These are phyloP conservation scores for Pseudocercospora ulei DNA, from an alignment of 2,329 filamentous ascomycete genomes.

Conservation along the genomic window DNA sequence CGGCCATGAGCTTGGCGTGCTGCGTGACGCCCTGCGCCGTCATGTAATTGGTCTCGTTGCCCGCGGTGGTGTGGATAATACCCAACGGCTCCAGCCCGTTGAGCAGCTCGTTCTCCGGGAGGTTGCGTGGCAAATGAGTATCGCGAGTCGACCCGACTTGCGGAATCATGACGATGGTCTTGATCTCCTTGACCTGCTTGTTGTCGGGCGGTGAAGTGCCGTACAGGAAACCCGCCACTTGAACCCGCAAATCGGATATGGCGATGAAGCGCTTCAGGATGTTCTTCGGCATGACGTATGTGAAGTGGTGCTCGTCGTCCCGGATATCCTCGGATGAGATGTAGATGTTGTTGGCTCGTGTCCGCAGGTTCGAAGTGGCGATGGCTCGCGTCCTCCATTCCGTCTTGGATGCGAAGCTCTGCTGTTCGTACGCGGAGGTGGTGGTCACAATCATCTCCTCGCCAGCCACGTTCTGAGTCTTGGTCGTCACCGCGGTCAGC, in stretches of 20 bases:
- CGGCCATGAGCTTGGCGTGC: slow-evolving; percentile 79
- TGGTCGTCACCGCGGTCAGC: slow-evolving; percentile 91
- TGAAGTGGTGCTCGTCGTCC: slow-evolving; percentile 76
- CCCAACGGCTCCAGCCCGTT: slow-evolving; percentile 79
- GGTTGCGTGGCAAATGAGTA: slow-evolving; percentile 76
- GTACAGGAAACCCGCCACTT: slow-evolving; percentile 93
- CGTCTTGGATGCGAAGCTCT: slow-evolving; percentile 95
- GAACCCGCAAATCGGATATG: slow-evolving; percentile 88
- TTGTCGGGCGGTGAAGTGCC: slow-evolving; percentile 88
- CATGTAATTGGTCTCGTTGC: slow-evolving; percentile 95
- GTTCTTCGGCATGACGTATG: slow-evolving; percentile 99
- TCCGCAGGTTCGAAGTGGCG: slow-evolving; percentile 88
- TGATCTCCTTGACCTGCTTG: slow-evolving; percentile 91
- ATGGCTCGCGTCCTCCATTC: slow-evolving; percentile 94
- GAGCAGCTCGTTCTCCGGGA: slow-evolving; percentile 87
- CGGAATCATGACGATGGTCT: slow-evolving; percentile 93
- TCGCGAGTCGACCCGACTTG: slow-evolving; percentile 90
- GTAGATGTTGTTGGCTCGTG: slow-evolving; percentile 94
- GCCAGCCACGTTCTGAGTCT: slow-evolving; percentile 92
- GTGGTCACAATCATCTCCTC: slow-evolving; percentile 98
- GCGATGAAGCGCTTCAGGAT: slow-evolving; percentile 97
- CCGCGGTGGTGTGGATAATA: slow-evolving; percentile 88
- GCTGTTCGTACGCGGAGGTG: slow-evolving; percentile 94
- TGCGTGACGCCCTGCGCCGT: slow-evolving; percentile 88
- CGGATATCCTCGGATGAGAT: slow-evolving; percentile 92